phyloP scores from a whole-genome alignment of 23 red algal species.

The Gracilaria domingensis region DNA sequence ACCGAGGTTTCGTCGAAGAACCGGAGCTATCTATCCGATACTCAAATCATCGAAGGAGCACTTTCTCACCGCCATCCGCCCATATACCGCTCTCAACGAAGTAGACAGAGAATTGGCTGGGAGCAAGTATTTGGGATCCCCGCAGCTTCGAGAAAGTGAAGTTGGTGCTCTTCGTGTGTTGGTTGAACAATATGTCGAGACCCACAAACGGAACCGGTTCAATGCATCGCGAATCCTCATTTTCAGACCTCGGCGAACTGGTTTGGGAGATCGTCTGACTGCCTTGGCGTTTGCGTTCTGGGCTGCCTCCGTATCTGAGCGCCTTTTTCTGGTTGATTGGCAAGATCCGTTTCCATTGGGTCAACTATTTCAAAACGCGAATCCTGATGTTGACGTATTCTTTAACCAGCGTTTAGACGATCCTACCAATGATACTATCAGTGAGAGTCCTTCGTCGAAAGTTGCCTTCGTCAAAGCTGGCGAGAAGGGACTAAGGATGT shows the following conservation, averaged over 20 bases:
- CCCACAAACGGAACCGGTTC: conserved; percentile 26
- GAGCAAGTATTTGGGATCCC: neutral
- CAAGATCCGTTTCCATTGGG: conserved; percentile 22
- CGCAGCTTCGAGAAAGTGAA: neutral
- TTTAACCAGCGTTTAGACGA: neutral
- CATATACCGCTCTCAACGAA: neutral
- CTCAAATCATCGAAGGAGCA: neutral
- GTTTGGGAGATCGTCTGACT: conserved; percentile 24
- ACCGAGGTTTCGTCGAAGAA: neutral
- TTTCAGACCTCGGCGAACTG: conserved; percentile 27
- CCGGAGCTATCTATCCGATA: neutral
- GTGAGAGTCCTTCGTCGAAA: neutral
- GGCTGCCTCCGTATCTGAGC: conserved; percentile 35
- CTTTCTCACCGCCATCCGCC: conserved; percentile 5
- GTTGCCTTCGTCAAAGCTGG: neutral
- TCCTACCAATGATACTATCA: neutral
- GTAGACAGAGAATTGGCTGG: conserved; percentile 11
- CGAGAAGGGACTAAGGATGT: neutral
- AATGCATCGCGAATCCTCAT: conserved; percentile 40
- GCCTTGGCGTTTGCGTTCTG: conserved; percentile 36
- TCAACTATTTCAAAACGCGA: conserved; percentile 12
- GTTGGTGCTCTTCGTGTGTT: neutral
- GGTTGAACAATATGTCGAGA: conserved; percentile 17
- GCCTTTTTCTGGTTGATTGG: conserved; percentile 43
- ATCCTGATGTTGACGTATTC: conserved; percentile 1